phyloP scores from a whole-genome alignment of 2,329 filamentous ascomycete species.

The Microcera coccophila region DNA sequence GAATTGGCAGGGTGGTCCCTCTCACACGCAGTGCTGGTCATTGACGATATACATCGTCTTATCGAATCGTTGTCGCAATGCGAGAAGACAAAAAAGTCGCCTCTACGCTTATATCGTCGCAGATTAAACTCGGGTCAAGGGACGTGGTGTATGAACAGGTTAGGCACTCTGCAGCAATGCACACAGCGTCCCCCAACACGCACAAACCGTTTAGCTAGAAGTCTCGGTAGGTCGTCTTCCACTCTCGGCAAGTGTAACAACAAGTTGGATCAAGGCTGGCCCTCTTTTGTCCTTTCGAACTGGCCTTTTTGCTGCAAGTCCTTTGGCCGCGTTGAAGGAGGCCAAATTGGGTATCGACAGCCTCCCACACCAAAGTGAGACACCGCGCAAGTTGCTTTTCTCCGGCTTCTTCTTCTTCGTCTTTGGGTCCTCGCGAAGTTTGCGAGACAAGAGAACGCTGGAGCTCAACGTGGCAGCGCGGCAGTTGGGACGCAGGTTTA shows the following conservation, averaged over 20 bases:
- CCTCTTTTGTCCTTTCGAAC: slow-evolving; percentile 11
- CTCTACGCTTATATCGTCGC: slow-evolving; percentile 2
- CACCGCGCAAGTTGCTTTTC: slow-evolving; percentile 21
- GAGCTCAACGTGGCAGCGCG: slow-evolving; percentile 7
- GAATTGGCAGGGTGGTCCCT: slow-evolving; percentile 19
- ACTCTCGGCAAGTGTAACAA: slow-evolving; percentile 7
- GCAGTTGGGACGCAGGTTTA: slow-evolving; percentile 1
- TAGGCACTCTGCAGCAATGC: neutral
- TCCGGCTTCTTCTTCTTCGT: slow-evolving; percentile 23
- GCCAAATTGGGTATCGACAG: slow-evolving; percentile 8
- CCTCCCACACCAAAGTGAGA: slow-evolving; percentile 24
- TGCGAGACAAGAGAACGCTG: slow-evolving; percentile 14
- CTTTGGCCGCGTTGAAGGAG: slow-evolving; percentile 7
- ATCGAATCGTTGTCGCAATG: slow-evolving; percentile 13
- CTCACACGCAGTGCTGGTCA: slow-evolving; percentile 21
- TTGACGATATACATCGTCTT: slow-evolving; percentile 25
- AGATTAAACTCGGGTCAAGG: slow-evolving; percentile 7
- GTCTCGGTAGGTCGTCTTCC: slow-evolving; percentile 9
- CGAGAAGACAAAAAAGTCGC: neutral
- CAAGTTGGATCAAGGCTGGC: slow-evolving; percentile 17
- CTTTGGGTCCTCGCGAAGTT: slow-evolving; percentile 21
- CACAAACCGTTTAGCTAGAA: neutral
- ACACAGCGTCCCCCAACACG: slow-evolving; percentile 6
- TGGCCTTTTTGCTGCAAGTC: slow-evolving; percentile 15
- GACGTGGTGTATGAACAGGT: neutral